Conservation (phyloP, 139 green algal genomes). For the Bryopsis sp. region DNA sequence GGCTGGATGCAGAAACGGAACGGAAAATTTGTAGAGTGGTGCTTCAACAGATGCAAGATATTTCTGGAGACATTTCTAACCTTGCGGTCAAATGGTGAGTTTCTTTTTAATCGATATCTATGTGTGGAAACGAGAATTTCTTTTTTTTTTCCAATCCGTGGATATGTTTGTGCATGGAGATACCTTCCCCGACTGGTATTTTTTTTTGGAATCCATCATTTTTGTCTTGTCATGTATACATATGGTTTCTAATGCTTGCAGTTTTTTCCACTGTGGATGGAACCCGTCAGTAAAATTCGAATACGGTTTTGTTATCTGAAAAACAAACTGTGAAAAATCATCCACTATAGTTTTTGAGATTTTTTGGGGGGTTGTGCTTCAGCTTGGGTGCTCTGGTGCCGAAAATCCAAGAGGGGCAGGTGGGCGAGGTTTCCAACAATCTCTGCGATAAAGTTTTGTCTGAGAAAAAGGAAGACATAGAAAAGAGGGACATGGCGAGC, state of each 20-base stretch:
- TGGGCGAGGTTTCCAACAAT: conserved; percentile 45
- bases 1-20: conserved; percentile 55
- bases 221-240: no score
- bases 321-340: no score
- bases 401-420: conserved; percentile 47
- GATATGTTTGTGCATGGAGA: no score
- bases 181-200: no score
- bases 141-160: no score
- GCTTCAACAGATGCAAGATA: conserved; percentile 79
- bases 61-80: conserved; percentile 72
- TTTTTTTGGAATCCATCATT: no score
- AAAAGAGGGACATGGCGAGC: conserved; percentile 57
- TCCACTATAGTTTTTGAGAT: no score
- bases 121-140: no score
- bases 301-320: no score
- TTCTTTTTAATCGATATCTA: background rate
- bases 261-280: no score
- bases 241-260: no score
- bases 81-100: conserved; percentile 84
- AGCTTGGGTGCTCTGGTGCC: conserved; percentile 77
- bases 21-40: conserved; percentile 51
- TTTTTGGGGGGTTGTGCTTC: conserved; percentile 2
- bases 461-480: conserved; percentile 43
- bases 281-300: no score
- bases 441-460: conserved; percentile 59